Conservation (phyloP, 306 rosid genomes). For the Ceratonia siliqua region DNA sequence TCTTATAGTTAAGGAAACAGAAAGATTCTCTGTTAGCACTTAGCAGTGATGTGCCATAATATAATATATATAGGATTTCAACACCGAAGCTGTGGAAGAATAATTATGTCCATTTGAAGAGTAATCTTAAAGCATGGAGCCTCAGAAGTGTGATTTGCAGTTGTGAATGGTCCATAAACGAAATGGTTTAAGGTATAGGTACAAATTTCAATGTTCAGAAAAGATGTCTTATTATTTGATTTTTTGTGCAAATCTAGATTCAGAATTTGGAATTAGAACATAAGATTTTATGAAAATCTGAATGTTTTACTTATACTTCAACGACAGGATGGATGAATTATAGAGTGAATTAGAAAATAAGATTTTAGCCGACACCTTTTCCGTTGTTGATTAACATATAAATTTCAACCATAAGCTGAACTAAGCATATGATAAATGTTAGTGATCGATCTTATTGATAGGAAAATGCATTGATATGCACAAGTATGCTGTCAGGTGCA, state of each 20-base stretch:
- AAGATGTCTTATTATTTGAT: neutral
- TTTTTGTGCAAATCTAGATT: neutral
- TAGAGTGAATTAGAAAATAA: neutral
- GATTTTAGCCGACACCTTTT: neutral
- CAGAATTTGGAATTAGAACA: neutral
- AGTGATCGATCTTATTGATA: neutral
- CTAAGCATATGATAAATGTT: neutral
- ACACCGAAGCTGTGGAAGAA: neutral
- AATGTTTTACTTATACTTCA: neutral
- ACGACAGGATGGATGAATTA: neutral
- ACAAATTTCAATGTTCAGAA: no score
- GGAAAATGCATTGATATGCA: neutral
- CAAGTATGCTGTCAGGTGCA: slow-evolving; percentile 49
- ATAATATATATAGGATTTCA: neutral
- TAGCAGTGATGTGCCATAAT: neutral
- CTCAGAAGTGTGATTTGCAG: neutral
- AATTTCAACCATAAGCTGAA: neutral
- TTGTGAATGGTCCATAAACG: neutral
- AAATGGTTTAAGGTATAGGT: no score
- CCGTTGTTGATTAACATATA: neutral
- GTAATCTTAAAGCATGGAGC: neutral
- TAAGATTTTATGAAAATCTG: neutral
- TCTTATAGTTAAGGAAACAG: neutral
- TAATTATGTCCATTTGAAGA: neutral
- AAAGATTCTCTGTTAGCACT: neutral